Evolutionary conservation across 2,329 filamentous ascomycete genomes (phyloP), one percentile per base, ranked within the genome.

Genomic region (Scortechinia acanthostroma): DNA sequence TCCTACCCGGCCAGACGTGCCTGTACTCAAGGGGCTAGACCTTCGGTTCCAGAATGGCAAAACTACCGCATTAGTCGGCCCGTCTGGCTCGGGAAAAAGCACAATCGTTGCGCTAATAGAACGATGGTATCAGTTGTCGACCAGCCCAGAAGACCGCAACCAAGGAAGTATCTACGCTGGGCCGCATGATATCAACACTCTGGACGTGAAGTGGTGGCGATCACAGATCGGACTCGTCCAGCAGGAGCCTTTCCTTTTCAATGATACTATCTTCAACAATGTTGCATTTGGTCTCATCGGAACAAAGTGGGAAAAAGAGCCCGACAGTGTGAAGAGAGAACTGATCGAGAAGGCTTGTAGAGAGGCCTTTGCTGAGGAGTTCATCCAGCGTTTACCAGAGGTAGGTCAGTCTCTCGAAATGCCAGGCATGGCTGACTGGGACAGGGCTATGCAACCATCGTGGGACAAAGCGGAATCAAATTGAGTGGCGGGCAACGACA

Each of bases 401-500:
- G 70, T 73, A 51, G 51, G 63, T 21, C 37, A 10, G 14, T 21
- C 37, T 17, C 37, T 17, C 37, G 10, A 30, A 42, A 25, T 37
- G 46, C 15, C 21, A 2, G n/a, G 30, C 25, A 23, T 10, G 22
- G 15, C 13, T 43, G 50, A 60, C 20, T 45, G 22, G 20, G 33
- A 4, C 21, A 86, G 66, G 77, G 80, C 1, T 91, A 91, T 55
- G 73, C 84, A 3, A 89, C 88, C 0, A 63, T 76, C 5, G 87
- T 93, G 1, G 88, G 88, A 1, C 87, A 91, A 55, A 76, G 76
- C 21, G 88, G 88, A 3, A 83, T 85, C 42, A 88, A 87, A 57
- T 67, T 94, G 1, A 89, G 84, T 10, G 86, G 88, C n/a, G 89
- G 89, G 1, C 88, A 95, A 58, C 77, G 87, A n/a, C 88, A 94